Base-by-base conservation (phyloP, 441 rosid genomes). In the Heliophila coronopifolia region DNA sequence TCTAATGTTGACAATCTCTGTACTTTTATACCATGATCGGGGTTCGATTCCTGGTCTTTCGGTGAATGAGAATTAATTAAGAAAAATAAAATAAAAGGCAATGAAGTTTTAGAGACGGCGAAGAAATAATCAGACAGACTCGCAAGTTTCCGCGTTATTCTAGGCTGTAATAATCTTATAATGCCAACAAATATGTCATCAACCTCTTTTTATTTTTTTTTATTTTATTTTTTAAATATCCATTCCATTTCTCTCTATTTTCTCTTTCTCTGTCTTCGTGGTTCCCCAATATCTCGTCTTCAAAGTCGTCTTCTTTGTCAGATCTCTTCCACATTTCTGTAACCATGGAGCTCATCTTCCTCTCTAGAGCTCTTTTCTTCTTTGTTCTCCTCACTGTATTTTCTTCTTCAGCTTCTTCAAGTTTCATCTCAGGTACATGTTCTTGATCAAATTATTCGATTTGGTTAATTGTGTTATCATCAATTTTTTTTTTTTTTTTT, bases 91-190 rank as follows among this genome's bases (percentile, higher is more conserved):
- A n/a, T n/a, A n/a, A n/a, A n/a, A n/a, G n/a, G n/a, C n/a, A n/a
- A n/a, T n/a, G n/a, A n/a, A n/a, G 62, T 35, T 16, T 18, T 1
- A 5, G 5, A 6, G 61, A 10, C 30, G 36, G 17, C 28, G 33
- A 7, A 17, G 10, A 58, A 15, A 20, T 5, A 27, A 53, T 38
- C 34, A 24, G 45, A 51, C 46, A 50, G 66, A 33, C 14, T 34
- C 54, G 61, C 61, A 45, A 19, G 61, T 62, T 53, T 62, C 61
- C 67, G 61, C 60, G 67, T 53, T 53, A 20, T 44, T 53, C 52
- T 51, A 9, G 39, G 55, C 66, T 53, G 66, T 61, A 43, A 52
- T 25, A 50, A 39, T 17, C 5, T 16, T 25, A 41, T 11, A 2
- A 19, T 12, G n/a, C n/a, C n/a, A n/a, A n/a, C n/a, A n/a, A n/a